A percentile compares a stretch with the other conserved stretches of the same genome.
Conservation (phyloP, 2,329 filamentous ascomycete species). For the Fusarium paranaense region DNA sequence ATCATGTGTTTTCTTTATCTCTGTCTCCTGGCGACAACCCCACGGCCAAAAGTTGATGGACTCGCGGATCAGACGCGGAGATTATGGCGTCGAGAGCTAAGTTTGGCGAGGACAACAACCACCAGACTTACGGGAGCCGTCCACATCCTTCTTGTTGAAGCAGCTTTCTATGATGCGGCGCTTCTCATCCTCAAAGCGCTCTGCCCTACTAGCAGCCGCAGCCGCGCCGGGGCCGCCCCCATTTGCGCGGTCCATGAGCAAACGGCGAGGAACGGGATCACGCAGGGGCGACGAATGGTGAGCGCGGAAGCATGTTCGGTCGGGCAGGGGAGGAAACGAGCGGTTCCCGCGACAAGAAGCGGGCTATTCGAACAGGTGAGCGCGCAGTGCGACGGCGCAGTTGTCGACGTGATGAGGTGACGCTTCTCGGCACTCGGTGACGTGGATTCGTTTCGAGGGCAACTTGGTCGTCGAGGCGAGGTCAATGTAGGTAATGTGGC, state of each 20-base stretch:
- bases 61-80: neutral
- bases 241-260: conserved; percentile 55
- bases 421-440: conserved; percentile 3
- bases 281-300: conserved; percentile 39
- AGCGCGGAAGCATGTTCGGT: conserved; percentile 46
- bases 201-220: conserved; percentile 65
- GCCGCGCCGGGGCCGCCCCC: conserved; percentile 51
- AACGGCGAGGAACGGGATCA: conserved; percentile 36
- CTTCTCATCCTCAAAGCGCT: conserved; percentile 97
- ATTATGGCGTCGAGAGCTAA: neutral
- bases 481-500: conserved; percentile 31
- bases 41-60: neutral
- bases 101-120: conserved; percentile 24
- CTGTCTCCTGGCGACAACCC: neutral
- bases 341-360: neutral
- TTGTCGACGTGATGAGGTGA: conserved; percentile 4
- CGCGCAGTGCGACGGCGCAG: conserved; percentile 16
- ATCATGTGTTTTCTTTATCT: neutral
- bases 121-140: conserved; percentile 79
- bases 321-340: conserved; percentile 8
- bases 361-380: neutral
- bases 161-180: conserved; percentile 93
- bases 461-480: conserved; percentile 38
- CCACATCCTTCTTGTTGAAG: conserved; percentile 88
- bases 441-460: conserved; percentile 32